Evolutionary conservation across 768 basidiomycete species (phyloP), one percentile per base, ranked within the genome.

Genomic region (Tremella fuciformis): DNA sequence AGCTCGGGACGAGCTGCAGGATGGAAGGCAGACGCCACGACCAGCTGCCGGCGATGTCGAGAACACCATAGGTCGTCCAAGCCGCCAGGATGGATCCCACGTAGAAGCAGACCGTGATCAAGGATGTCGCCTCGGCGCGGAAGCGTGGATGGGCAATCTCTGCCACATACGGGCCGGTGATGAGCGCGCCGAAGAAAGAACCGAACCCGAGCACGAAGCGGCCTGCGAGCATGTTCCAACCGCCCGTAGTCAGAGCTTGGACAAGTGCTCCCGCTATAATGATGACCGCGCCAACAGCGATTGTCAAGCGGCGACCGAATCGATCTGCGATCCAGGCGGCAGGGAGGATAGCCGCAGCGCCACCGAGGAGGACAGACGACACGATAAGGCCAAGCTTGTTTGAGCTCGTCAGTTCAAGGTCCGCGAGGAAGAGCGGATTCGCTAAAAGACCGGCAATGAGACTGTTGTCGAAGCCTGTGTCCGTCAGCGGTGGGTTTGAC

Each of bases 21-120:
- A 68, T 22, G 22, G 64, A 55, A 15, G 63, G 65, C 21, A 71
- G 57, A 48, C 91, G 86, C 89, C 89, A 91, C 22, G 88, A 47
- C 66, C 67, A 68, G 3, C 64, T 60, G 39, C 57, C 60, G 39
- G 46, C 13, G 50, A 56, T 58, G 21, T 34, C 22, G 52, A 59
- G 39, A 22, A 59, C 44, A 2, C 64, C 64, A 25, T 39, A 53
- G 15, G 50, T 41, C 11, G 58, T 47, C 42, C 50, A 66, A 15
- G 61, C 51, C 40, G 53, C 41, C n/a, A 59, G 13, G 34, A 54
- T 19, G 42, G 22, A 46, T 15, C 22, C 19, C 37, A 37, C 40
- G 57, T 13, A 18, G 34, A 22, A 41, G 42, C 19, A 34, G 15
- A 18, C 22, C 42, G 8, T 46, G n/a, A 22, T n/a, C 16, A 46